Conservation (phyloP, 2,329 filamentous ascomycete genomes). For the Beauveria sp. region DNA sequence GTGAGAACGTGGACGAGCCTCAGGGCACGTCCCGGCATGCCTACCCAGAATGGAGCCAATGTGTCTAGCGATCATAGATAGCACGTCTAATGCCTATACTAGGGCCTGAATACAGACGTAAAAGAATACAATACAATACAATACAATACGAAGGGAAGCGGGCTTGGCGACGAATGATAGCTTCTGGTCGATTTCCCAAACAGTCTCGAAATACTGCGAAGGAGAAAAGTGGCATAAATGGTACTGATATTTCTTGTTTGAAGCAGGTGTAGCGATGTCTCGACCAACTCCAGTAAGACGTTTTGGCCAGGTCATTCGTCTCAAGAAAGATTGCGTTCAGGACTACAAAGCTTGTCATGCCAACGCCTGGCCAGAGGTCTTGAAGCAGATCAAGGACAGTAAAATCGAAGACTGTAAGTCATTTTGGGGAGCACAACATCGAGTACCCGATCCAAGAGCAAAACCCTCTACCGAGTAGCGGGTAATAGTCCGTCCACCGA, state of each 20-base stretch:
- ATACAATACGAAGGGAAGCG: neutral
- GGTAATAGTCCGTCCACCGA: neutral
- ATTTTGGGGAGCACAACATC: neutral
- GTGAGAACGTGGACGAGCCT: too few species aligned
- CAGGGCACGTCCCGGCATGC: too few species aligned
- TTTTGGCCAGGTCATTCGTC: slow-evolving; percentile 64
- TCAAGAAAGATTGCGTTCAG: slow-evolving; percentile 57
- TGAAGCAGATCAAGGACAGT: slow-evolving; percentile 66
- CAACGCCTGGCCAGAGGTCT: slow-evolving; percentile 68
- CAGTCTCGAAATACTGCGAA: too few species aligned
- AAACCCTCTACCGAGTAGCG: neutral
- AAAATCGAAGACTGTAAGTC: slow-evolving; percentile 64
- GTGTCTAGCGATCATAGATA: too few species aligned
- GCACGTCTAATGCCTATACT: too few species aligned
- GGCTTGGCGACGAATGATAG: too few species aligned
- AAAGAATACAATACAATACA: too few species aligned
- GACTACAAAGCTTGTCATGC: slow-evolving; percentile 70
- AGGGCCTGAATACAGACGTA: too few species aligned
- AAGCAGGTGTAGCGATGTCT: slow-evolving; percentile 7
- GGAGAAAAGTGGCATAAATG: too few species aligned
- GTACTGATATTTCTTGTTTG: neutral
- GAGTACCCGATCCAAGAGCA: neutral
- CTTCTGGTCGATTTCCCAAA: too few species aligned
- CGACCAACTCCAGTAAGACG: slow-evolving; percentile 41
- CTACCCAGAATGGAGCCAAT: too few species aligned